A percentile compares a stretch with the other conserved stretches of the same genome.
Conservation (phyloP, 2,329 filamentous ascomycete genomes). For the Penicillium concentricum region DNA sequence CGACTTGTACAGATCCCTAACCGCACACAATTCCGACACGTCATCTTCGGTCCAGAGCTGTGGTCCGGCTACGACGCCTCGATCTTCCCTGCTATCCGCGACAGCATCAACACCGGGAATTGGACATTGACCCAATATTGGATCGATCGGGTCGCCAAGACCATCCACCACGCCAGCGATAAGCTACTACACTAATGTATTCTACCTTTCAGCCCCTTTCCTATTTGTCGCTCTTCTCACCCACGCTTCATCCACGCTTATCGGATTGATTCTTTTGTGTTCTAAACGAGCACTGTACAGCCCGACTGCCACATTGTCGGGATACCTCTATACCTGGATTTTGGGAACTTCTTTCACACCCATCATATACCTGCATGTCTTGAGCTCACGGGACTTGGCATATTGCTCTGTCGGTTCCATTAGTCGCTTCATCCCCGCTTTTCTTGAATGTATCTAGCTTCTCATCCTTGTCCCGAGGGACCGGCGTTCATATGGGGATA, state of each 20-base stretch:
- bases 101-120: slow-evolving; percentile 70
- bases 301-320: slow-evolving; percentile 2
- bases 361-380: slow-evolving; percentile 17
- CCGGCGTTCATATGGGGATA: slow-evolving; percentile 12
- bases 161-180: slow-evolving; percentile 62
- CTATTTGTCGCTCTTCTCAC: background rate
- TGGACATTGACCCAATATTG: slow-evolving; percentile 67
- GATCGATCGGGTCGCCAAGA: slow-evolving; percentile 68
- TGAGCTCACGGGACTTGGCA: background rate
- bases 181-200: slow-evolving; percentile 41
- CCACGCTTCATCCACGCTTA: background rate
- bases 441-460: slow-evolving; percentile 7
- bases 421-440: background rate
- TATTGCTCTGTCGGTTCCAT: background rate
- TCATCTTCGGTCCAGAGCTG: slow-evolving; percentile 79
- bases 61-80: slow-evolving; percentile 70
- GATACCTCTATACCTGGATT: slow-evolving; percentile 14
- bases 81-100: slow-evolving; percentile 80
- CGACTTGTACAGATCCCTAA: slow-evolving; percentile 64
- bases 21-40: slow-evolving; percentile 89
- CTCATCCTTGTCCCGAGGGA: slow-evolving; percentile 6
- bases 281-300: slow-evolving; percentile 21
- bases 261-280: slow-evolving; percentile 9
- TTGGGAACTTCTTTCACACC: slow-evolving; percentile 5
- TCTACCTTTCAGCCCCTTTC: slow-evolving; percentile 6